Conservation (phyloP, 2,329 filamentous ascomycete species). For the Phialocephala subalpina region DNA sequence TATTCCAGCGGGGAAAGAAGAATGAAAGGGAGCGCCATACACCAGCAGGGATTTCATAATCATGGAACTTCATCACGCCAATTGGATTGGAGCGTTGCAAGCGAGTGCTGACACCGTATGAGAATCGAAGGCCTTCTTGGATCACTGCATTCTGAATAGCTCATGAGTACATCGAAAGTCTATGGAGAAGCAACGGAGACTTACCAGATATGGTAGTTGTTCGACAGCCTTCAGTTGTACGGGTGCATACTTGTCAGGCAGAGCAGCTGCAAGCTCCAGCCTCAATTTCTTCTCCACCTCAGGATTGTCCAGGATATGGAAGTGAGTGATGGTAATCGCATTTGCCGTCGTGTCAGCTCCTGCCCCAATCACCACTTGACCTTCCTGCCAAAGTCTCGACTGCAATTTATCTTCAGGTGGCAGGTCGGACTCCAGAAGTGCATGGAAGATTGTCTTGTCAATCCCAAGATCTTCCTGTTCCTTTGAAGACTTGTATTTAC, state of each 20-base stretch:
- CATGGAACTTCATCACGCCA: constrained; percentile 18
- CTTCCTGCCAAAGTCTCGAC: constrained; percentile 32
- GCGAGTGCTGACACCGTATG: constrained; percentile 26
- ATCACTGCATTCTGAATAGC: constrained; percentile 12
- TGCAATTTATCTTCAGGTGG: constrained; percentile 29
- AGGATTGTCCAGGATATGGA: constrained; percentile 33
- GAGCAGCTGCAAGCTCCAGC: constrained; percentile 26
- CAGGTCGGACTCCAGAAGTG: constrained; percentile 29
- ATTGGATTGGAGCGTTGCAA: constrained; percentile 25
- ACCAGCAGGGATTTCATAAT: constrained; percentile 30
- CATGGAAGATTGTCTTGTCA: constrained; percentile 30
- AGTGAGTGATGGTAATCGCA: constrained; percentile 25
- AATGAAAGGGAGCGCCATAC: no score
- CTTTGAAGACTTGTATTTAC: constrained; percentile 14
- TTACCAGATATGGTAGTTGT: constrained; percentile 34
- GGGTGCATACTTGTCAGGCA: constrained; percentile 8
- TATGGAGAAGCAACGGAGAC: not conserved
- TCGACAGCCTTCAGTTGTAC: constrained; percentile 34
- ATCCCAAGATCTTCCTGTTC: constrained; percentile 15
- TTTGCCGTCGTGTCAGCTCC: constrained; percentile 31
- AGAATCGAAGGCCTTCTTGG: constrained; percentile 18
- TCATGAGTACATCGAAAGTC: not conserved
- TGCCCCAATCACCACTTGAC: constrained; percentile 33
- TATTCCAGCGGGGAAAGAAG: not conserved
- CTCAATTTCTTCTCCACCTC: constrained; percentile 26